Evolutionary conservation across 371 early-diverging fungal genomes (phyloP), one percentile per base, ranked within the genome.

Genomic region (Apophysomyces trapeziformis): DNA sequence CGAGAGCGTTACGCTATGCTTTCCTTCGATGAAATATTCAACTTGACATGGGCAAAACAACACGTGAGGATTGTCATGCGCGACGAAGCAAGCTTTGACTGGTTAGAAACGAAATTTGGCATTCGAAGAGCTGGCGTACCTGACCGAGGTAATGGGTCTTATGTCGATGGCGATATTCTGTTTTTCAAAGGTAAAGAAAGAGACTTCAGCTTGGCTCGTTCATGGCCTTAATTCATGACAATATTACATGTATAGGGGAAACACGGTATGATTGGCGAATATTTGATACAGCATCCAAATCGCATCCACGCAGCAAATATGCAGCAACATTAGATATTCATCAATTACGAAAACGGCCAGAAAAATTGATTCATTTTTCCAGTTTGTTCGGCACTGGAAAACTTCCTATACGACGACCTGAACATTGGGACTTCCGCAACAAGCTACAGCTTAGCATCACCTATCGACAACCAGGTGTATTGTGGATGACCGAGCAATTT

Each of bases 211-310:
- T 26, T 26, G 21, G 9, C n/a, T 37, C 36, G n/a, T 21, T 46
- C 32, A 38, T 57, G 54, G 45, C 45, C 56, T 41, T 11, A 35
- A 35, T 45, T 59, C 35, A 41, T 3, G 7, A 1, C 32, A 26
- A 26, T 26, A 26, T 26, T 26, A 26, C 32, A 26, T 61, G 54
- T 9, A 37, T 50, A 66, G 74, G 73, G 45, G 69, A 74, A 38
- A 83, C 80, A 2, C 73, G 83, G 18, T 83, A 83, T 57, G 78
- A 83, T 64, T 83, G 80, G 78, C 69, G 83, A 5, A 78, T 83
- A 13, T 80, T 75, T 43, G 83, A 83, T 59, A 68, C 69, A 21
- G 79, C 84, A 37, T 61, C 77, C 5, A 79, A 77, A 47, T 18
- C 61, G 12, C 71, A 68, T 2, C 81, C 77, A 16, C 61, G 82